A percentile compares a stretch with the other conserved stretches of the same genome.
phyloP scores from a whole-genome alignment of 371 early-diverging fungal species.

The Zancudomyces culisetae region DNA sequence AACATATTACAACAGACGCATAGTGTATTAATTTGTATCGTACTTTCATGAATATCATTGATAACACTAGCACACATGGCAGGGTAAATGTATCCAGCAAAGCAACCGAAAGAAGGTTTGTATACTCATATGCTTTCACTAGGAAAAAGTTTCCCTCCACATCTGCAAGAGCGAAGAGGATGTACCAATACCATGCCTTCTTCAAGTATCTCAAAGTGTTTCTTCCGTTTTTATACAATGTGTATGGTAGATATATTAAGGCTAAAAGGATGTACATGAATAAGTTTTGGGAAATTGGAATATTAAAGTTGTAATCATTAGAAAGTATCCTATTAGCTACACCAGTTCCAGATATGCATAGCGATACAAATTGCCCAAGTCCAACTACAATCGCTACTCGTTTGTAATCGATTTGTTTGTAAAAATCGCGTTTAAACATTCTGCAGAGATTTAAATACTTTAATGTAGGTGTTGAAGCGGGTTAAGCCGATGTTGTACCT shows the following conservation, averaged over 20 bases:
- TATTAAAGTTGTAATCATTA: constrained; percentile 24
- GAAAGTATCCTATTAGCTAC: constrained; percentile 35
- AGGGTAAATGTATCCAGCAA: constrained; percentile 56
- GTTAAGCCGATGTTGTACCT: too few relatives aligned
- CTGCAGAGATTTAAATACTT: too few relatives aligned
- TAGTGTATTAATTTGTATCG: constrained; percentile 43
- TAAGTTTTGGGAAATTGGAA: constrained; percentile 51
- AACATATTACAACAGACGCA: constrained; percentile 35
- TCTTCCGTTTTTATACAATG: constrained; percentile 34
- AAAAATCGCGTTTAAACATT: too few relatives aligned
- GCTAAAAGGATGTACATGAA: constrained; percentile 43
- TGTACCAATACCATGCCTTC: constrained; percentile 34
- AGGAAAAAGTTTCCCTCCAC: constrained; percentile 64
- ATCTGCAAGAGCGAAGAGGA: constrained; percentile 41
- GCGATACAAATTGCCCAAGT: constrained; percentile 40
- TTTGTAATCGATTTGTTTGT: not conserved
- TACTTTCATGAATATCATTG: constrained; percentile 34
- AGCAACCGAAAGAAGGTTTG: constrained; percentile 48
- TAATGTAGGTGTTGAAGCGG: too few relatives aligned
- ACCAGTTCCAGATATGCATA: constrained; percentile 51
- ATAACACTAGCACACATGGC: constrained; percentile 42
- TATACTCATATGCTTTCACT: constrained; percentile 52
- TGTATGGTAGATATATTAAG: constrained; percentile 35
- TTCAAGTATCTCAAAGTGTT: constrained; percentile 24
- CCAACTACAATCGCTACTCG: not conserved